phyloP scores from a whole-genome alignment of 352 stramenopile genomes.

The Pythium utonaiense region DNA sequence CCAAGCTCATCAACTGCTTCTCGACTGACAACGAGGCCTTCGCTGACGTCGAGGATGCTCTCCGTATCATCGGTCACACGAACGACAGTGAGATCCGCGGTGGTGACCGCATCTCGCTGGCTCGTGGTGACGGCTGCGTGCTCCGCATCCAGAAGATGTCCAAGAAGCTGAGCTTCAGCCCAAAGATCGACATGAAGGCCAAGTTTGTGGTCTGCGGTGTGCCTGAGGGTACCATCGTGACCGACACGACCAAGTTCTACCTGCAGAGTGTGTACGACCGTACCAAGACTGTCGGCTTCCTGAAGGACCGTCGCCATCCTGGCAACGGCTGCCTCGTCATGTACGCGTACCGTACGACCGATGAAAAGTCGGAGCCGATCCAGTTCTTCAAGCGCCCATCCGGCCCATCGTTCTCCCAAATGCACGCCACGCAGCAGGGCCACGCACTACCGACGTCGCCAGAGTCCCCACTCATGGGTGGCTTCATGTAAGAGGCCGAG shows the following conservation, averaged over 20 bases:
- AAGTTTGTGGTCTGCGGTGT: slow-evolving; percentile 70
- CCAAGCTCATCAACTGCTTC: slow-evolving; percentile 45
- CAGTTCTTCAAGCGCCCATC: slow-evolving; percentile 54
- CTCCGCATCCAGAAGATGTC: slow-evolving; percentile 59
- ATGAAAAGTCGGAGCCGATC: slow-evolving; percentile 58
- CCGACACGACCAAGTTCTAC: slow-evolving; percentile 66
- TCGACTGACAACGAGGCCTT: slow-evolving; percentile 29
- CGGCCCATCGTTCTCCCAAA: slow-evolving; percentile 9
- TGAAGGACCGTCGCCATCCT: slow-evolving; percentile 35
- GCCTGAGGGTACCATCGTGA: slow-evolving; percentile 53
- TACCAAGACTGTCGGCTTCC: slow-evolving; percentile 58
- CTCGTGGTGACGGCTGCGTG: slow-evolving; percentile 48
- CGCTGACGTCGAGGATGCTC: slow-evolving; percentile 33
- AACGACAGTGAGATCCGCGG: slow-evolving; percentile 48
- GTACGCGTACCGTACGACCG: slow-evolving; percentile 45
- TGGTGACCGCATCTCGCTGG: slow-evolving; percentile 58
- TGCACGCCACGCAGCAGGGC: slow-evolving; percentile 13
- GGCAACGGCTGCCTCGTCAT: slow-evolving; percentile 50
- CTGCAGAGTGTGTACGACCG: slow-evolving; percentile 66
- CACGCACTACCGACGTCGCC: slow-evolving; percentile 2
- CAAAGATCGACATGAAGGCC: slow-evolving; percentile 56
- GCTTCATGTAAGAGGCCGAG: slow-evolving; percentile 17
- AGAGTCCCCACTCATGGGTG: slow-evolving; percentile 10
- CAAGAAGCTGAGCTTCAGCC: slow-evolving; percentile 63
- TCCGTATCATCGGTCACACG: slow-evolving; percentile 61